These are phyloP conservation scores for Cenchrus fungigraminus DNA, from an alignment of 176 grass and related monocot species.

Conservation along the genomic window DNA sequence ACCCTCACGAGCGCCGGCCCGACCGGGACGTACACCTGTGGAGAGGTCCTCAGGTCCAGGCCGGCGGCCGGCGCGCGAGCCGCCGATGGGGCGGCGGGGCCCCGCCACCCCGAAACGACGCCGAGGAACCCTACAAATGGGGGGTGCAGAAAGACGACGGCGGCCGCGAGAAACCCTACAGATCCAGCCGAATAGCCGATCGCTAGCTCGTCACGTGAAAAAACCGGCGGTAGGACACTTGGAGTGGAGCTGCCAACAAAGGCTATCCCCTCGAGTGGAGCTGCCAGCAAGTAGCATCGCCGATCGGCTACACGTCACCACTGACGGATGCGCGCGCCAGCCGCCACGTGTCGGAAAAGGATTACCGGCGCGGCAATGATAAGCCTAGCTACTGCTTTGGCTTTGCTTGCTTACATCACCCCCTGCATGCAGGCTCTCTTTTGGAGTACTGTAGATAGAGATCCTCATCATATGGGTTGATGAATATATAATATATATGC, in stretches of 20 bases:
- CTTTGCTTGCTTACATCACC: too few species aligned
- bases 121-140: too few species aligned
- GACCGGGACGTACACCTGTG: not conserved
- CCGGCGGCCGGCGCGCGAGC: not conserved
- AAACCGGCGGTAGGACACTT: not conserved
- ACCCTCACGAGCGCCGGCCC: not conserved
- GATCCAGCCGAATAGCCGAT: not conserved
- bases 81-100: too few species aligned
- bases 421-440: not conserved
- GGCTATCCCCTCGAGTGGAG: not conserved
- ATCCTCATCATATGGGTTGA: too few species aligned
- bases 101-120: too few species aligned
- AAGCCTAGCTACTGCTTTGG: not conserved
- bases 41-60: conserved; percentile 23
- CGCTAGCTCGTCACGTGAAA: not conserved
- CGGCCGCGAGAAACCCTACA: conserved; percentile 20
- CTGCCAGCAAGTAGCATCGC: conserved; percentile 13
- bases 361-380: conserved; percentile 23
- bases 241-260: not conserved
- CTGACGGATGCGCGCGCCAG: not conserved
- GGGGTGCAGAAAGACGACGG: too few species aligned
- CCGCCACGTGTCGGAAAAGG: conserved; percentile 16
- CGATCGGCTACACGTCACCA: not conserved
- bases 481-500: not conserved
- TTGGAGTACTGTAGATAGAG: too few species aligned